These are phyloP conservation scores for Pythium guiyangense DNA, from an alignment of 352 stramenopile genomes.

Conservation along the genomic window DNA sequence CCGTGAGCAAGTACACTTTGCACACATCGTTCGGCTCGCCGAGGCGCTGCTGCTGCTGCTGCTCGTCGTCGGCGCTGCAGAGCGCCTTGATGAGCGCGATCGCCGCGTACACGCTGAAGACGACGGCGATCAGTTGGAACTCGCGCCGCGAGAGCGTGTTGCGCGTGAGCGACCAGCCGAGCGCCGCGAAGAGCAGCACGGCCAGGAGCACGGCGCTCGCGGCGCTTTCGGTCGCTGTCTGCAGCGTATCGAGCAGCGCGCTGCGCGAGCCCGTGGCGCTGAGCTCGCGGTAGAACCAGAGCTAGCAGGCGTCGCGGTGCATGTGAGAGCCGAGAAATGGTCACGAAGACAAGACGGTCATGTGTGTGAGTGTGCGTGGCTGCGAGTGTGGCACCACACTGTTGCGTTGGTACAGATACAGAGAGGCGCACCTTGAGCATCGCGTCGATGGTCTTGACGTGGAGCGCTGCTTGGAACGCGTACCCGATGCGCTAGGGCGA, in stretches of 20 bases:
- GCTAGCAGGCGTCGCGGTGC: slow-evolving; percentile 6
- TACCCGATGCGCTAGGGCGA: slow-evolving; percentile 58
- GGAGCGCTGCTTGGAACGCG: slow-evolving; percentile 41
- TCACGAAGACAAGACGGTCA: no score
- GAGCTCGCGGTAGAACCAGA: slow-evolving; percentile 45
- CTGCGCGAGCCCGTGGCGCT: slow-evolving; percentile 30
- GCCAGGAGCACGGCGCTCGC: slow-evolving; percentile 32
- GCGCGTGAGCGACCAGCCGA: slow-evolving; percentile 63
- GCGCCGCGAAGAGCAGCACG: slow-evolving; percentile 43
- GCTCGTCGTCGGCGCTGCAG: slow-evolving; percentile 19
- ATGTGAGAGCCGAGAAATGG: background rate
- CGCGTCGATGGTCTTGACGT: slow-evolving; percentile 46
- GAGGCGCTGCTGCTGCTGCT: slow-evolving; percentile 19
- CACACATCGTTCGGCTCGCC: slow-evolving; percentile 27
- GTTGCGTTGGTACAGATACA: no score
- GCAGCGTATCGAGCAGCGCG: slow-evolving; percentile 22
- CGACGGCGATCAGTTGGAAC: slow-evolving; percentile 22
- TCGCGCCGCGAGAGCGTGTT: slow-evolving; percentile 38
- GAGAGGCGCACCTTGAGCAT: slow-evolving; percentile 28
- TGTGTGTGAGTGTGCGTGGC: no score
- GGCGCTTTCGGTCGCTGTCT: slow-evolving; percentile 34
- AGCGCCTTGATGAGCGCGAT: slow-evolving; percentile 40
- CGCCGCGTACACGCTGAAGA: slow-evolving; percentile 35
- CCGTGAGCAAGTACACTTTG: slow-evolving; percentile 54
- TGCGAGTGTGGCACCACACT: no score